These are phyloP conservation scores for Ogataea populi-albae DNA, from an alignment of 805 yeast species.

Conservation along the genomic window DNA sequence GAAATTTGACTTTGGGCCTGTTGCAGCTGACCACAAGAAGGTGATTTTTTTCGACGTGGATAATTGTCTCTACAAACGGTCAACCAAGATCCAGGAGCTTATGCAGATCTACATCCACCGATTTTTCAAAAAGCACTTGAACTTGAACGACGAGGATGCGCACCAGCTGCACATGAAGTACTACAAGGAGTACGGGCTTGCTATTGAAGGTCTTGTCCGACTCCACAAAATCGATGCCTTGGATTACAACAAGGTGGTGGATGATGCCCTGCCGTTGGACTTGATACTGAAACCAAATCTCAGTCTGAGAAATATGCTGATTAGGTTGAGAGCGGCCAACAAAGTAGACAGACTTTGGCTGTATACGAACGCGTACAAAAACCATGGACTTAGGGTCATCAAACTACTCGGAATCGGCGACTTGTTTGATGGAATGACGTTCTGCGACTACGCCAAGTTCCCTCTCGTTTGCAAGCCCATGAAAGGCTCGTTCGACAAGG, in stretches of 20 bases:
- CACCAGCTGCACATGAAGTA: conserved; percentile 65
- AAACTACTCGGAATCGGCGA: conserved; percentile 86
- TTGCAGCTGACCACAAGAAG: conserved; percentile 24
- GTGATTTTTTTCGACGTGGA: conserved; percentile 88
- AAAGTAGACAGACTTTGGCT: conserved; percentile 80
- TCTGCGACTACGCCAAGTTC: conserved; percentile 75
- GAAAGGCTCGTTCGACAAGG: conserved; percentile 59
- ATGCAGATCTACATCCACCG: conserved; percentile 86
- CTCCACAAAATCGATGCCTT: conserved; percentile 76
- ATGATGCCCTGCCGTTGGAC: conserved; percentile 87
- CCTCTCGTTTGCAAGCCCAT: conserved; percentile 90
- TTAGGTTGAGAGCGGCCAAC: conserved; percentile 40
- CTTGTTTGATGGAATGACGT: conserved; percentile 89
- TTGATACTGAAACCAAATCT: conserved; percentile 65
- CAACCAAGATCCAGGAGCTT: conserved; percentile 73
- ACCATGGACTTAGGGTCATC: conserved; percentile 81
- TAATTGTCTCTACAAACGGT: conserved; percentile 79
- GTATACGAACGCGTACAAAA: conserved; percentile 90
- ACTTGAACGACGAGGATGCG: conserved; percentile 71
- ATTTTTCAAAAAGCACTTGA: conserved; percentile 66
- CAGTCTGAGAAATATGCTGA: conserved; percentile 50
- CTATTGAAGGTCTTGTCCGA: conserved; percentile 82
- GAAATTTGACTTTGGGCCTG: conserved; percentile 29
- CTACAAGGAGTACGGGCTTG: conserved; percentile 86
- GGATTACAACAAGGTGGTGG: conserved; percentile 84